Base-by-base conservation (phyloP, 306 rosid species). In the Prunus mume region DNA sequence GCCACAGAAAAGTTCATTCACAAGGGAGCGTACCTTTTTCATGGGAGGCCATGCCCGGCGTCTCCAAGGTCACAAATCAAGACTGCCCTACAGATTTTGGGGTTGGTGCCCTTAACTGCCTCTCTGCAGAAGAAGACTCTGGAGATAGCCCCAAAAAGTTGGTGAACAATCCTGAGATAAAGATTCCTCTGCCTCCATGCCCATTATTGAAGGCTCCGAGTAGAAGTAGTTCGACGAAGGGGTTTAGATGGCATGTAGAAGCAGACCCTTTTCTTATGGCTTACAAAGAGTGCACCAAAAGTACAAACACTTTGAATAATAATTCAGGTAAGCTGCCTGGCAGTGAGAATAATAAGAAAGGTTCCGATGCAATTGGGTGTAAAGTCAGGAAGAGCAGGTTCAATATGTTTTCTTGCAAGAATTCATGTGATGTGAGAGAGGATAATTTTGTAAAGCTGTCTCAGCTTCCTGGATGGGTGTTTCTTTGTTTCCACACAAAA, bases 191-290 rank as follows among this genome's bases (percentile, higher is more conserved):
- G 52, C 97, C 97, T 45, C 97, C 97, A 15, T 90, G 87, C 78
- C 77, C 24, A 24, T 41, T 62, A 19, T 61, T 57, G 3, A 77
- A 68, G 68, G 84, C 74, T 9, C 82, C 86, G 5, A 63, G 65
- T 2, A 87, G 91, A 84, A 89, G 91, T 83, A 34, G 54, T 70
- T 93, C 93, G 0, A 80, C 76, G 50, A 93, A 91, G 81, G 90
- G 90, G 6, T 66, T 77, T 5, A 76, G 74, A 51, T 74, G 83
- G 81, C 85, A 90, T 19, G 86, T 89, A 25, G 98, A 91, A 30
- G 86, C 89, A 27, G 98, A 94, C 78, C 98, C 98, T 73, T 94
- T 94, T 81, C 91, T 91, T 47, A 60, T 85, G 66, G 98, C 98
- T 1, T 90, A 79, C 83, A 91, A 87, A 66, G 90, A 90, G 80